Base-by-base conservation (phyloP, 441 rosid genomes). In the Adansonia gregorii region DNA sequence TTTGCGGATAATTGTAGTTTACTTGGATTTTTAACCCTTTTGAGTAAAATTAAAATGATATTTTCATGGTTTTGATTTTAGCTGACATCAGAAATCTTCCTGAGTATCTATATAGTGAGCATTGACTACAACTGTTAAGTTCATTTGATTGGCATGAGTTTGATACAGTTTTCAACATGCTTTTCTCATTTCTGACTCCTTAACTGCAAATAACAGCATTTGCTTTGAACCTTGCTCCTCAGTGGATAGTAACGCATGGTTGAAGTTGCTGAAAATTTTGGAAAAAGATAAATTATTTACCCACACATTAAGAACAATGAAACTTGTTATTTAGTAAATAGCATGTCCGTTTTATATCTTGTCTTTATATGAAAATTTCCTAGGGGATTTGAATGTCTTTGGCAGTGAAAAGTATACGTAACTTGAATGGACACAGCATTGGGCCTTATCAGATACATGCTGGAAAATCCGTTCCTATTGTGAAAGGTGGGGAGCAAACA, bases 401-500 rank as follows among this genome's bases (percentile, higher is more conserved):
- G 76, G 87, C 90, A 94, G 98, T 97, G 74, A 97, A 97, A 87
- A 93, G 99, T 73, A 90, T 94, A 79, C 79, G 97, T 51, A 94
- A 94, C 85, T 84, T 94, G 92, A 93, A 91, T 83, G 99, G 98
- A 55, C 99, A 94, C 73, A 92, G 97, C 89, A 88, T 94, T 10
- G 98, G 97, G 61, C 92, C 87, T 0, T 94, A 94, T 74, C 99
- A 92, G 83, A 94, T 97, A 81, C 99, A 94, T 85, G 97, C 97
- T 75, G 97, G 93, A 54, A 97, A 97, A 87, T 92, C 93, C 3
- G 98, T 97, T 76, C 99, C 98, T 41, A 90, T 91, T 39, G 98
- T 94, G 59, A 97, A 94, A 87, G 97, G 98, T 74, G 99, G 99
- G 59, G 98, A 94, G 89, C 98, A 93, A 81, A 93, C 97, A 67